phyloP scores from a whole-genome alignment of 1,284 basidiomycete genomes.

The Trichosporon sp. region DNA sequence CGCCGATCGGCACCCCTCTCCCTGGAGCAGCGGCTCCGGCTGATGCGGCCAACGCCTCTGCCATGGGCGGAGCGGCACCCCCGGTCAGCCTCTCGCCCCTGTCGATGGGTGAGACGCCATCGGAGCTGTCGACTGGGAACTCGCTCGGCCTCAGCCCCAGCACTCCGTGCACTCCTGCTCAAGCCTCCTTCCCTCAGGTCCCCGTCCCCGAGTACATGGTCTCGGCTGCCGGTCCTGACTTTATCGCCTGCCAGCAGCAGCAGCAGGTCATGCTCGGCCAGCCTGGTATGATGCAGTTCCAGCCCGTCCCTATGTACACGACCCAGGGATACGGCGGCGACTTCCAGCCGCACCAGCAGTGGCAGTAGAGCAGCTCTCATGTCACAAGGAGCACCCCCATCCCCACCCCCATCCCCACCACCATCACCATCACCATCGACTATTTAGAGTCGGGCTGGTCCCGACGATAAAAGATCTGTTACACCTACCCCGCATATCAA shows the following conservation, averaged over 20 bases:
- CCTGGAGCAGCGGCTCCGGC: not conserved
- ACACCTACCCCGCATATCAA: not conserved
- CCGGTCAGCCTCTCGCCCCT: conserved; percentile 12
- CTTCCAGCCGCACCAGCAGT: conserved; percentile 15
- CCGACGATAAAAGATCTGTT: not conserved
- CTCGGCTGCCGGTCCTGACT: conserved; percentile 4
- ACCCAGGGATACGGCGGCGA: not conserved
- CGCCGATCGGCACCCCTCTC: not conserved
- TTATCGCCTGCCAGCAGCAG: conserved; percentile 7
- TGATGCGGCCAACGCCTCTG: not conserved
- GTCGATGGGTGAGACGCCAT: conserved; percentile 10
- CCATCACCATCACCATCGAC: not conserved
- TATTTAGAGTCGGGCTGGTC: not conserved
- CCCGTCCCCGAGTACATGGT: conserved; percentile 10
- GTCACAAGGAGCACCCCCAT: too few relatives aligned
- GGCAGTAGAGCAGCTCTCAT: conserved; percentile 18
- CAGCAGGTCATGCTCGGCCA: not conserved
- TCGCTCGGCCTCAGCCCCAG: conserved; percentile 5
- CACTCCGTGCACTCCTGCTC: conserved; percentile 15
- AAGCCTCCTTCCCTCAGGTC: conserved; percentile 11
- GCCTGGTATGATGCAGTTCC: conserved; percentile 5
- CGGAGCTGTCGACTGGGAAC: not conserved
- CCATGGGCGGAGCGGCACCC: not conserved
- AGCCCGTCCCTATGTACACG: conserved; percentile 7
- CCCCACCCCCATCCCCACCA: not conserved